Conservation (phyloP, 371 early-diverging fungal genomes). For the Mucor sp. region DNA sequence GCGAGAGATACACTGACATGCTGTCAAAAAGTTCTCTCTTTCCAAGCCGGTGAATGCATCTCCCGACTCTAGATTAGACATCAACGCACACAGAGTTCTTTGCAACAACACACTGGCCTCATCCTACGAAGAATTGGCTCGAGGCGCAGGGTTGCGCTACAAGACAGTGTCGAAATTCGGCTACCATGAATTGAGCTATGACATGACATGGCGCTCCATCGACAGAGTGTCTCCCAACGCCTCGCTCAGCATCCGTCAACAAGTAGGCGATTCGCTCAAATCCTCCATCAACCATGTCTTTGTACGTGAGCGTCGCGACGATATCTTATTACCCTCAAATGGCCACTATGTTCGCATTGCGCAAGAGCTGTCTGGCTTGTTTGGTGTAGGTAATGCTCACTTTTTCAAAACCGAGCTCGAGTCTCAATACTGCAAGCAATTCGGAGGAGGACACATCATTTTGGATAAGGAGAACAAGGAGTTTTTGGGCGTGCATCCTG, state of each 20-base stretch:
- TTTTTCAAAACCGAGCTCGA: slow-evolving; percentile 79
- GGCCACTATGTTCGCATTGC: slow-evolving; percentile 71
- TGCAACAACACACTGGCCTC: slow-evolving; percentile 44
- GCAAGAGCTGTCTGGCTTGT: slow-evolving; percentile 82
- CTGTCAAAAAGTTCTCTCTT: slow-evolving; percentile 33
- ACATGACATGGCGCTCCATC: slow-evolving; percentile 79
- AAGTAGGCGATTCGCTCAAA: slow-evolving; percentile 90
- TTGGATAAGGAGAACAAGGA: slow-evolving; percentile 29
- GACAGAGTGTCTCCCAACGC: slow-evolving; percentile 72
- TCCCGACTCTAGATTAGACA: slow-evolving; percentile 44
- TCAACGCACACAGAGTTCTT: slow-evolving; percentile 50
- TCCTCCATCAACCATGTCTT: slow-evolving; percentile 74
- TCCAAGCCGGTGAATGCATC: slow-evolving; percentile 50
- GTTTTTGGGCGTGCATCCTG: slow-evolving; percentile 34
- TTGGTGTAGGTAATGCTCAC: slow-evolving; percentile 72
- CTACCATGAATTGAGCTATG: slow-evolving; percentile 74
- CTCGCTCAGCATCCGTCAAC: slow-evolving; percentile 81
- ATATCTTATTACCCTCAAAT: slow-evolving; percentile 71
- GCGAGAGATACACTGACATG: neutral
- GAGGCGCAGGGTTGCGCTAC: slow-evolving; percentile 45
- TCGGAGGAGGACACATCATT: slow-evolving; percentile 39
- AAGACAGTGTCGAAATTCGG: slow-evolving; percentile 56
- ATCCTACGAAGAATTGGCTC: slow-evolving; percentile 48
- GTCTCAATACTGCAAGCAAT: slow-evolving; percentile 39
- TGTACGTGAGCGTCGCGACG: slow-evolving; percentile 76